Evolutionary conservation across 169 alveolate genomes (phyloP).

Genomic region (Eimeria falciformis): DNA sequence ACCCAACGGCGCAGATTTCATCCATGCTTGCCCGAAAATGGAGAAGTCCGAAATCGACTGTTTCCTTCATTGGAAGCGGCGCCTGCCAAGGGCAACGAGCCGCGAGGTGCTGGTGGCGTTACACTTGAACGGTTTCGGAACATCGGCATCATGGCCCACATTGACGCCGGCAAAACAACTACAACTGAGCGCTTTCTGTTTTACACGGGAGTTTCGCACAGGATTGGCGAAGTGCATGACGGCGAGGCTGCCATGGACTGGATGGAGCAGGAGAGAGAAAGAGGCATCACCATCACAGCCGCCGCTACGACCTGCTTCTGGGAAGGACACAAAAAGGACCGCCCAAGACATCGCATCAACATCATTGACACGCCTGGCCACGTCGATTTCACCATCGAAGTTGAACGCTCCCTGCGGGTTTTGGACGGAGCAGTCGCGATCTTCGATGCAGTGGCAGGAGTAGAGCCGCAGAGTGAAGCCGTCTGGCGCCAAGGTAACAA

Average conservation of each 20-base stretch:
- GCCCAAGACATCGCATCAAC: slow-evolving; percentile 88
- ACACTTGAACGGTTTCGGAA: slow-evolving; percentile 86
- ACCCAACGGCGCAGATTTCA: too few relatives aligned
- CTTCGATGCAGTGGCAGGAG: slow-evolving; percentile 98
- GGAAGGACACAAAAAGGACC: slow-evolving; percentile 82
- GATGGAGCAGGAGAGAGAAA: slow-evolving; percentile 96
- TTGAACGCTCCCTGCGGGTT: slow-evolving; percentile 96
- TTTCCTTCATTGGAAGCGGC: too few relatives aligned
- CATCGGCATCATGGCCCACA: slow-evolving; percentile 97
- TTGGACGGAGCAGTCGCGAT: slow-evolving; percentile 97
- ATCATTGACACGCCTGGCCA: slow-evolving; percentile 99
- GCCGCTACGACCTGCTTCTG: slow-evolving; percentile 97
- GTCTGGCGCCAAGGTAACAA: slow-evolving; percentile 95
- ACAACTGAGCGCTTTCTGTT: slow-evolving; percentile 96
- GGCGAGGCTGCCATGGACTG: slow-evolving; percentile 97
- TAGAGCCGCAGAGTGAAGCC: slow-evolving; percentile 96
- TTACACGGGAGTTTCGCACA: slow-evolving; percentile 93
- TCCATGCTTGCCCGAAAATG: too few relatives aligned
- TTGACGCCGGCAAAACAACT: slow-evolving; percentile 98
- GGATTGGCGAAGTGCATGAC: slow-evolving; percentile 91
- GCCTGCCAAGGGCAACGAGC: too few relatives aligned
- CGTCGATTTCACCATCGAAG: slow-evolving; percentile 95
- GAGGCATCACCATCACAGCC: slow-evolving; percentile 98
- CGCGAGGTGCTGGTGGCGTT: slow-evolving; percentile 75
- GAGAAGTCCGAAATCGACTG: too few relatives aligned